phyloP scores from a whole-genome alignment of 2,329 filamentous ascomycete species.

The Clonostachys chloroleuca region DNA sequence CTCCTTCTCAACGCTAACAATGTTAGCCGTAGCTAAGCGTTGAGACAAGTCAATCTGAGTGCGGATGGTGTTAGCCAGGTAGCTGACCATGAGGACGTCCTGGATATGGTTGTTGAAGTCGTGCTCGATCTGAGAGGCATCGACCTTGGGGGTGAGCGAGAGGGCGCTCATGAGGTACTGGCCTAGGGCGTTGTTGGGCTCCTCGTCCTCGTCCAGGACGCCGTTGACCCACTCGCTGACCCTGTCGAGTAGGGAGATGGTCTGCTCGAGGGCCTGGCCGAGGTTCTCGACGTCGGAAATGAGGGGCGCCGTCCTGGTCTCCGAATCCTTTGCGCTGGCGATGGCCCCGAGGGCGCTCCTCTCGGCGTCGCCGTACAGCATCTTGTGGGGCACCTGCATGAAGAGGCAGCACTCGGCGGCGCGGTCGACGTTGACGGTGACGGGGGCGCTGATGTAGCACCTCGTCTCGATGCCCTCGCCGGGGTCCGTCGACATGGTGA shows the following conservation, averaged over 20 bases:
- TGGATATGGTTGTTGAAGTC: conserved; percentile 99
- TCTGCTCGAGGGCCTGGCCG: conserved; percentile 81
- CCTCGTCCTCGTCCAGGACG: conserved; percentile 88
- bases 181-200: conserved; percentile 85
- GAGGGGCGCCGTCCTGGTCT: conserved; percentile 68
- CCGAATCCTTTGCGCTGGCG: conserved; percentile 72
- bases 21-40: conserved; percentile 77
- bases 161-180: conserved; percentile 95
- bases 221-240: conserved; percentile 90
- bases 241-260: conserved; percentile 83
- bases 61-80: conserved; percentile 96
- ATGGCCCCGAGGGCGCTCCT: conserved; percentile 73
- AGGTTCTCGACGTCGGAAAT: conserved; percentile 87
- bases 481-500: conserved; percentile 88
- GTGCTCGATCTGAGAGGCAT: conserved; percentile 82
- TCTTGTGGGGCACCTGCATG: conserved; percentile 93
- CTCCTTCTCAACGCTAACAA: conserved; percentile 46
- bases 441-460: conserved; percentile 93
- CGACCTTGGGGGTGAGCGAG: conserved; percentile 91
- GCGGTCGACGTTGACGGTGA: conserved; percentile 90
- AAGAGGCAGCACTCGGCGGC: conserved; percentile 96
- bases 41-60: conserved; percentile 98
- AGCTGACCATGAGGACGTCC: conserved; percentile 96
- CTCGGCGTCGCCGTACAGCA: conserved; percentile 77
- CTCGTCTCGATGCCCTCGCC: conserved; percentile 85